Conservation (phyloP, 2,329 filamentous ascomycete species). For the Pseudogymnoascus sp. region DNA sequence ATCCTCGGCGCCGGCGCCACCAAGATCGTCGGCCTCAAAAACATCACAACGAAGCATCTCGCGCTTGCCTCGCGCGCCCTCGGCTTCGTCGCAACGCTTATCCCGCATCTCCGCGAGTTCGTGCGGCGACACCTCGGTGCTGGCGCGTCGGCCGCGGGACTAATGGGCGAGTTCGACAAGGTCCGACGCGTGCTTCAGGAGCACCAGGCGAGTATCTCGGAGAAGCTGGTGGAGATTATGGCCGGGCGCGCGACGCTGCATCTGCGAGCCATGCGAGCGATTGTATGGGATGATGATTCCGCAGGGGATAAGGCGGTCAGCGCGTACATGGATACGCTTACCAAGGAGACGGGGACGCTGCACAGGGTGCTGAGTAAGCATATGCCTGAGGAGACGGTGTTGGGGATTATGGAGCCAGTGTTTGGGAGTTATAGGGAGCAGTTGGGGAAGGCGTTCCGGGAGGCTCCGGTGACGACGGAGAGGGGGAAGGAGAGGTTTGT, state of each 20-base stretch:
- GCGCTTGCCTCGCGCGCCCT: constrained; percentile 85
- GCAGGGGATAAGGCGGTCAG: constrained; percentile 34
- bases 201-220: constrained; percentile 62
- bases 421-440: constrained; percentile 59
- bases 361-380: constrained; percentile 62
- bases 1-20: constrained; percentile 93
- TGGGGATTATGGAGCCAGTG: constrained; percentile 61
- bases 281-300: constrained; percentile 49
- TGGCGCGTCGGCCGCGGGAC: constrained; percentile 39
- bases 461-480: constrained; percentile 48
- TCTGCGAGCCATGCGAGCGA: constrained; percentile 53
- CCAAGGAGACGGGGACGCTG: constrained; percentile 61
- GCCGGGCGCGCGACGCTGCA: constrained; percentile 52
- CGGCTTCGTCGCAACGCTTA: constrained; percentile 75
- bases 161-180: constrained; percentile 38
- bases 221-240: constrained; percentile 69
- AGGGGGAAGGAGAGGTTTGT: constrained; percentile 52
- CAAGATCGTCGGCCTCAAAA: constrained; percentile 78
- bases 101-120: constrained; percentile 87
- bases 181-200: constrained; percentile 40
- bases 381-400: constrained; percentile 53
- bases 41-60: constrained; percentile 92
- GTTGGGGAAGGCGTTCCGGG: constrained; percentile 54
- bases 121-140: constrained; percentile 63
- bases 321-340: constrained; percentile 61